Base-by-base conservation (phyloP, 306 rosid species). In the Dalbergia cultrata region DNA sequence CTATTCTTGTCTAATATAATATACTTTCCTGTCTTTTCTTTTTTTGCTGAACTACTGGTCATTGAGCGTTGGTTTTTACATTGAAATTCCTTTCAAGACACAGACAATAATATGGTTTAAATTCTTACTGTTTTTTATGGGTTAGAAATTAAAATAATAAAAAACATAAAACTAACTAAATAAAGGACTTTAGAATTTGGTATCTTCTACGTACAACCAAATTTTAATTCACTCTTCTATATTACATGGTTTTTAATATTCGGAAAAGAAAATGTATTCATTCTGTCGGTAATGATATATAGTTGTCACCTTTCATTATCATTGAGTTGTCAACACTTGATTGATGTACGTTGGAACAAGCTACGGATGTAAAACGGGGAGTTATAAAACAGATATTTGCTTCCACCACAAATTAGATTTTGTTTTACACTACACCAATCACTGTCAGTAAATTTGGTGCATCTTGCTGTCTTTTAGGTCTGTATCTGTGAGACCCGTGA, bases 361-460 rank as follows among this genome's bases (percentile, higher is more conserved):
- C 12, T n/a, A 35, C 7, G 35, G 13, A 63, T 6, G 39, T 7
- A 63, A 16, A 62, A 62, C 2, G 3, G 16, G 7, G 22, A 37
- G 70, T 33, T 1, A 37, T 22, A 21, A 21, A n/a, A 35, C 31
- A 13, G 49, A 35, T 26, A 2, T 34, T 63, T 63, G 13, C 66
- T 66, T 66, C 16, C 53, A 39, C 33, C n/a, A 66, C 71, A 17
- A 35, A n/a, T 53, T 39, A 14, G 47, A 39, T 54, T 75, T 75
- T 53, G 54, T 54, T 39, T 13, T 34, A 19, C 80, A 52, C 43
- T 7, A 18, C 14, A 18, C 41, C 47, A 13, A 76, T 53, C 8
- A 53, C 12, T n/a, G 35, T 17, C 52, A 18, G 57, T 52, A 35
- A 76, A 65, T 37, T 26, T 22, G 41, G 57, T 16, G 39, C 8